Percentiles rank a stretch among this genome's conserved stretches.
These are phyloP conservation scores for Euphrasia arctica DNA, from an alignment of 305 asterid species.

Conservation along the genomic window DNA sequence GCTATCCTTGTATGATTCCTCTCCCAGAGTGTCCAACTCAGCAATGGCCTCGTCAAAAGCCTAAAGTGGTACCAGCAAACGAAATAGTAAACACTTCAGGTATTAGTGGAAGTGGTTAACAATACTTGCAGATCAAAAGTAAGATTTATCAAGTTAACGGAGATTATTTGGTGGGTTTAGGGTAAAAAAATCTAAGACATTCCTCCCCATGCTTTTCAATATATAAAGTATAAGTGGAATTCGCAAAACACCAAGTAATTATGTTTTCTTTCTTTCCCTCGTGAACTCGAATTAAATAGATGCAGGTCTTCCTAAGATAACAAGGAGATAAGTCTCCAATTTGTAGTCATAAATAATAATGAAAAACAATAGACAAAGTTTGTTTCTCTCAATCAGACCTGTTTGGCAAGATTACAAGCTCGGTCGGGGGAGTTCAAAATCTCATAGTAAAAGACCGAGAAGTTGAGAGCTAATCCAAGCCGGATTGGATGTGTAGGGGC, in stretches of 20 bases:
- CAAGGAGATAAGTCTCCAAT: neutral
- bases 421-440: slow-evolving; percentile 56
- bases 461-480: slow-evolving; percentile 54
- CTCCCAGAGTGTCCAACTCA: slow-evolving; percentile 57
- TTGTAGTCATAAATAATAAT: neutral
- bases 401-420: slow-evolving; percentile 59
- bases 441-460: slow-evolving; percentile 59
- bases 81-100: neutral
- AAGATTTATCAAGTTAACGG: no score
- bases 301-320: neutral
- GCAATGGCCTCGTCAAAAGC: slow-evolving; percentile 66
- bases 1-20: slow-evolving; percentile 65
- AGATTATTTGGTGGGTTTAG: no score
- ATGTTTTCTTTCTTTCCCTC: neutral
- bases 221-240: neutral
- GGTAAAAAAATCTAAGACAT: neutral
- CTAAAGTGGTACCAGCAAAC: slow-evolving; percentile 27
- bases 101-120: neutral
- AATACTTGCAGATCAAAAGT: neutral
- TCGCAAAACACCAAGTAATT: neutral
- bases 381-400: slow-evolving; percentile 28
- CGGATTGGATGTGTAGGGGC: slow-evolving; percentile 61
- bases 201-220: neutral
- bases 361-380: neutral
- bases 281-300: neutral